These are phyloP conservation scores for Coleophoma cylindrospora DNA, from an alignment of 2,329 filamentous ascomycete species.

Conservation along the genomic window DNA sequence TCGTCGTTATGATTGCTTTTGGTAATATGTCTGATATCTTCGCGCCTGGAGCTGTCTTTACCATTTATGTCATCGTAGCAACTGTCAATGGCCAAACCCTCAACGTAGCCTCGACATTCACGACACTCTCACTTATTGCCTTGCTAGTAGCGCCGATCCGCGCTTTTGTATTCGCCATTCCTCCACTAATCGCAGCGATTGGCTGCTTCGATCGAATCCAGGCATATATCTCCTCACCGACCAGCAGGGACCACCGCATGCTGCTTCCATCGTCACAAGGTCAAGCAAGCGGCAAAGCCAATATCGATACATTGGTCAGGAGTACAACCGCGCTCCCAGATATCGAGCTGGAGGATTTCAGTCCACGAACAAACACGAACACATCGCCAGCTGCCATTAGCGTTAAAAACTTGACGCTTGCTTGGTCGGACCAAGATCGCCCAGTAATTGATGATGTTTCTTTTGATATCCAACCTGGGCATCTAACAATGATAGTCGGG, in stretches of 20 bases:
- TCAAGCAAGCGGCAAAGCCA: not conserved
- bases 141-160: conserved; percentile 33
- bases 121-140: conserved; percentile 34
- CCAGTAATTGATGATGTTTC: conserved; percentile 13
- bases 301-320: conserved; percentile 7
- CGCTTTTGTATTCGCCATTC: conserved; percentile 31
- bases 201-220: conserved; percentile 36
- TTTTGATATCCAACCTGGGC: conserved; percentile 7
- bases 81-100: conserved; percentile 21
- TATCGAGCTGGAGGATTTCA: conserved; percentile 10
- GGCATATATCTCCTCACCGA: conserved; percentile 20
- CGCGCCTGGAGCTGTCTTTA: conserved; percentile 33
- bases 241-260: conserved; percentile 8
- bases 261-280: not conserved
- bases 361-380: not conserved
- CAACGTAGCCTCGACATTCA: conserved; percentile 28
- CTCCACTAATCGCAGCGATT: conserved; percentile 30
- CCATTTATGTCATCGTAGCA: conserved; percentile 27
- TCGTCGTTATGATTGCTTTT: conserved; percentile 10
- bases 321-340: not conserved
- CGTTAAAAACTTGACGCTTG: conserved; percentile 13
- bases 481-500: conserved; percentile 19
- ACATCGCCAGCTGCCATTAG: conserved; percentile 8
- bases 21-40: conserved; percentile 17
- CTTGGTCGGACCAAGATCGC: conserved; percentile 6